Evolutionary conservation across 2,329 filamentous ascomycete genomes (phyloP).

Genomic region (Golovinomyces cichoracearum): DNA sequence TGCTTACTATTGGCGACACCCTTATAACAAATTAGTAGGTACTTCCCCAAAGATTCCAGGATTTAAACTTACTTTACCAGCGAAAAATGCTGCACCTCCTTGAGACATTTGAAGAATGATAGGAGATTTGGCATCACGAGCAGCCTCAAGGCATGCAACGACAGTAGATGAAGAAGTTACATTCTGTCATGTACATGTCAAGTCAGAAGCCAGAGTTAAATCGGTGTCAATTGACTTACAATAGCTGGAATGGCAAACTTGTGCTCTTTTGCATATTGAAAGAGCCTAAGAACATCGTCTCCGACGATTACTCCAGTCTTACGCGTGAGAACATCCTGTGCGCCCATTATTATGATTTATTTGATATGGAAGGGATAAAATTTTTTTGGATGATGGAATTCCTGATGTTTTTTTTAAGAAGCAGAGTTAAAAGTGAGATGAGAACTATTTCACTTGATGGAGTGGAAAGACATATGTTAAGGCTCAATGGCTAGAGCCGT

Average conservation of each 20-base stretch:
- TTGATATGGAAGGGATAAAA: too few relatives aligned
- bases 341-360: conserved; percentile 18
- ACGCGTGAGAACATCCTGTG: conserved; percentile 28
- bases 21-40: too few relatives aligned
- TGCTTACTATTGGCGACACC: conserved; percentile 64
- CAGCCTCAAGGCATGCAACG: conserved; percentile 76
- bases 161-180: conserved; percentile 78
- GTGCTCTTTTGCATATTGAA: conserved; percentile 72
- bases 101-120: conserved; percentile 85
- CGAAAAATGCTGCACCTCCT: conserved; percentile 81
- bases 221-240: conserved; percentile 18
- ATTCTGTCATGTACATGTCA: conserved; percentile 25
- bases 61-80: conserved; percentile 38
- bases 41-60: too few relatives aligned
- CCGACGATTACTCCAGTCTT: conserved; percentile 42
- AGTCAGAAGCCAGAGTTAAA: neutral
- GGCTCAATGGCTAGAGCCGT: too few relatives aligned
- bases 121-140: conserved; percentile 70
- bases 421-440: too few relatives aligned
- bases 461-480: too few relatives aligned
- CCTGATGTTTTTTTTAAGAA: too few relatives aligned
- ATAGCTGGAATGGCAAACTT: conserved; percentile 72
- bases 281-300: conserved; percentile 44
- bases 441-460: too few relatives aligned
- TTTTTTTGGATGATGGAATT: too few relatives aligned